These are phyloP conservation scores for Fusarium xylarioides DNA, from an alignment of 2,329 filamentous ascomycete species.

Conservation along the genomic window DNA sequence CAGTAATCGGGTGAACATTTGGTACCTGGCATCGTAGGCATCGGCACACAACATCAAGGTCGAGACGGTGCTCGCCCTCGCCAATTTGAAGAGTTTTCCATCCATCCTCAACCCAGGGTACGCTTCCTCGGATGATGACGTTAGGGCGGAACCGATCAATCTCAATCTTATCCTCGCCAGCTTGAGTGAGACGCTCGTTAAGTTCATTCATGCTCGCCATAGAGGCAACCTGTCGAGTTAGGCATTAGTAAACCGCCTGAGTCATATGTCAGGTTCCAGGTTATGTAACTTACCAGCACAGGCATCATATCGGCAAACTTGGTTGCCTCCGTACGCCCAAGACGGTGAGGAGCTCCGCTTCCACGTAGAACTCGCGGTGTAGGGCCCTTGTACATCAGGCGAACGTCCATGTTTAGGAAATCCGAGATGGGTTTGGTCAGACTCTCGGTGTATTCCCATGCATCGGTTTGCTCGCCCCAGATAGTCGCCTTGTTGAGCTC, in stretches of 20 bases:
- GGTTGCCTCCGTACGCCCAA: slow-evolving; percentile 63
- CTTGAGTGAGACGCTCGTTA: slow-evolving; percentile 58
- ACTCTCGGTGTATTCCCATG: slow-evolving; percentile 59
- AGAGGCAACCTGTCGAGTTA: slow-evolving; percentile 63
- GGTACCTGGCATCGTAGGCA: slow-evolving; percentile 70
- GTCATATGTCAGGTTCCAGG: slow-evolving; percentile 41
- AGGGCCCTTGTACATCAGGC: slow-evolving; percentile 70
- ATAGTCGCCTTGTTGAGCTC: slow-evolving; percentile 60
- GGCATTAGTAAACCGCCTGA: slow-evolving; percentile 64
- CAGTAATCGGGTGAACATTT: slow-evolving; percentile 71
- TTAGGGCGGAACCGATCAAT: slow-evolving; percentile 73
- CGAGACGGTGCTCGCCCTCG: slow-evolving; percentile 43
- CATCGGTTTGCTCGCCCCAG: slow-evolving; percentile 68
- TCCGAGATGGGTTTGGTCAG: slow-evolving; percentile 63
- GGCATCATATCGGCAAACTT: slow-evolving; percentile 64
- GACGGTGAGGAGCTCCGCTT: slow-evolving; percentile 61
- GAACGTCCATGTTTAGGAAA: slow-evolving; percentile 65
- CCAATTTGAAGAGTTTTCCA: slow-evolving; percentile 67
- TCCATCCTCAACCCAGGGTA: slow-evolving; percentile 69
- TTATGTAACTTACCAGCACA: slow-evolving; percentile 19
- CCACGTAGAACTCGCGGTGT: slow-evolving; percentile 62
- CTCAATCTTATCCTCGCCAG: slow-evolving; percentile 57
- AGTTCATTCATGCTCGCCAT: slow-evolving; percentile 66
- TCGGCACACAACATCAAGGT: slow-evolving; percentile 65
- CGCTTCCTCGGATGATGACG: slow-evolving; percentile 64